Conservation (phyloP, 805 yeast genomes). For the Candida broadrunensis region DNA sequence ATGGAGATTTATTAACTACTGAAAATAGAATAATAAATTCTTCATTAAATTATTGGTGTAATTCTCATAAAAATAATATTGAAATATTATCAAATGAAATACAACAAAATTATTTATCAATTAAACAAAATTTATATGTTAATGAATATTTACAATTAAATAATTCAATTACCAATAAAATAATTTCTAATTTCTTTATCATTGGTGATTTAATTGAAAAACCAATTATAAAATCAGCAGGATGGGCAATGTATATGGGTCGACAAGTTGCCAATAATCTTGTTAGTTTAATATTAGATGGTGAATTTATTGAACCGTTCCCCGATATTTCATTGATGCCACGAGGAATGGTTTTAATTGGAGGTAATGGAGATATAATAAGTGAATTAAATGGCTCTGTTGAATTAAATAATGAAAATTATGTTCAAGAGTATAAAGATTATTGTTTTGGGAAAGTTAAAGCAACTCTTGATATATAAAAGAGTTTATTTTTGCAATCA, state of each 20-base stretch:
- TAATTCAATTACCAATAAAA: conserved; percentile 11
- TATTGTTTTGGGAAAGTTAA: conserved; percentile 40
- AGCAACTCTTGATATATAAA: conserved; percentile 25
- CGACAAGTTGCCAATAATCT: conserved; percentile 37
- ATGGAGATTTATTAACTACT: conserved; percentile 26
- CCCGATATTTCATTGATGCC: conserved; percentile 34
- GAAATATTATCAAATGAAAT: conserved; percentile 19
- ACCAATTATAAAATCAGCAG: conserved; percentile 42
- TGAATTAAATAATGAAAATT: conserved; percentile 28
- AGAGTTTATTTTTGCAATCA: too few species aligned
- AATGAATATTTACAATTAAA: conserved; percentile 36
- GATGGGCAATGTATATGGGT: conserved; percentile 45
- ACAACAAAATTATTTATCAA: conserved; percentile 19
- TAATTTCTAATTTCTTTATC: conserved; percentile 26
- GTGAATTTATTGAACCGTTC: conserved; percentile 28
- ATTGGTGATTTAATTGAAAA: conserved; percentile 39
- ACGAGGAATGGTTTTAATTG: conserved; percentile 40
- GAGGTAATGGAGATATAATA: conserved; percentile 36
- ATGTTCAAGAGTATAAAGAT: conserved; percentile 38
- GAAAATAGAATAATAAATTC: conserved; percentile 24
- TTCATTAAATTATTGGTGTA: conserved; percentile 35
- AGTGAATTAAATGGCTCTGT: conserved; percentile 34
- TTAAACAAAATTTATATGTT: conserved; percentile 26
- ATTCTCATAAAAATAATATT: conserved; percentile 30
- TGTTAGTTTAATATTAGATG: conserved; percentile 24